phyloP scores from a whole-genome alignment of 352 stramenopile species.

The Achlya hypogyna region DNA sequence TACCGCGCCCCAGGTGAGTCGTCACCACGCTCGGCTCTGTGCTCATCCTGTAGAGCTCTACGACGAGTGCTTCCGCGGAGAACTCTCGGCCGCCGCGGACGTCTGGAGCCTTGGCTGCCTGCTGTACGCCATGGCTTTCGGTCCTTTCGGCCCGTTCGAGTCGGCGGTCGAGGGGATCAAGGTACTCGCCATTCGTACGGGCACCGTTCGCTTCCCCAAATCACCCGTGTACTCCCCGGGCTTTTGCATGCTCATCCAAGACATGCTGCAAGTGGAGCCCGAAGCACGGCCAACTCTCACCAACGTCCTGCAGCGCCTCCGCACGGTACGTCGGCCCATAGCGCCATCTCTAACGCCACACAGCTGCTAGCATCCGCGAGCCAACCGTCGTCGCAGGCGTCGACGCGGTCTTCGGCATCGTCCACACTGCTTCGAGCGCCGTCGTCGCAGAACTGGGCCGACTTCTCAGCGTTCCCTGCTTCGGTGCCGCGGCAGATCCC shows the following conservation, averaged over 20 bases:
- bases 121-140: constrained; percentile 87
- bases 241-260: constrained; percentile 52
- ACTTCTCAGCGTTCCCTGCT: neutral
- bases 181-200: constrained; percentile 52
- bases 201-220: constrained; percentile 49
- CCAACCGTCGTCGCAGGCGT: neutral
- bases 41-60: constrained; percentile 59
- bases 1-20: constrained; percentile 67
- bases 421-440: neutral
- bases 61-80: constrained; percentile 30
- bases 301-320: constrained; percentile 25
- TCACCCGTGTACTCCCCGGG: constrained; percentile 39
- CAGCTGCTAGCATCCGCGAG: no score
- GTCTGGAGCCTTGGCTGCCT: constrained; percentile 88
- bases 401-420: neutral
- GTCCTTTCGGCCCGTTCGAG: constrained; percentile 86
- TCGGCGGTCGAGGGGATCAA: constrained; percentile 39
- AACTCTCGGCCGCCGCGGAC: constrained; percentile 64
- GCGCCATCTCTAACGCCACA: no score
- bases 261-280: constrained; percentile 57
- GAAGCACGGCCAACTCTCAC: constrained; percentile 50
- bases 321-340: constrained; percentile 3
- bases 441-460: neutral
- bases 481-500: neutral
- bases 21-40: neutral